These are phyloP conservation scores for Naganishia liquefaciens DNA, from an alignment of 1,284 basidiomycete genomes.

Conservation along the genomic window DNA sequence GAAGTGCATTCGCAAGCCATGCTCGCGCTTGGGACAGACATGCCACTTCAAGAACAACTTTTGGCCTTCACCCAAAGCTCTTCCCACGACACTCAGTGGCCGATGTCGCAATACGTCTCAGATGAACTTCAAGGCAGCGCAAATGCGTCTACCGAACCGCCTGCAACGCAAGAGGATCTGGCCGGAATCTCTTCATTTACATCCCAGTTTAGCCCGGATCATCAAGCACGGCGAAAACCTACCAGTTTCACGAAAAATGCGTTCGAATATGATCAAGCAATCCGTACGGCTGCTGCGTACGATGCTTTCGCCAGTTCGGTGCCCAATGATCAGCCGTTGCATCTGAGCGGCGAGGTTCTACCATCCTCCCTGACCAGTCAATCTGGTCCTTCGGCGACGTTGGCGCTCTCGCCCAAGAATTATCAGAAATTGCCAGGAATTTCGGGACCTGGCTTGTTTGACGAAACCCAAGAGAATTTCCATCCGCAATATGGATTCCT, in stretches of 20 bases:
- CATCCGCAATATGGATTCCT: constrained; percentile 63
- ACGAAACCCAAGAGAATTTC: constrained; percentile 50
- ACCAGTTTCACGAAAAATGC: constrained; percentile 14
- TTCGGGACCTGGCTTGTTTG: constrained; percentile 49
- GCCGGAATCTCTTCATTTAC: constrained; percentile 17
- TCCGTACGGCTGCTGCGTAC: constrained; percentile 36
- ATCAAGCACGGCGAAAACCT: constrained; percentile 3
- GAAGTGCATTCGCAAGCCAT: constrained; percentile 54
- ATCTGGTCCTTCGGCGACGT: constrained; percentile 21
- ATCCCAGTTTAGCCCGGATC: constrained; percentile 19
- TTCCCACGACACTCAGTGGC: constrained; percentile 15
- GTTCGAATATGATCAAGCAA: constrained; percentile 36
- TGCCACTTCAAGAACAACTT: constrained; percentile 33
- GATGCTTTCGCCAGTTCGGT: constrained; percentile 36
- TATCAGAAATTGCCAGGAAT: constrained; percentile 47
- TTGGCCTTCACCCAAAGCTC: constrained; percentile 27
- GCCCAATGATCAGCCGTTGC: constrained; percentile 27
- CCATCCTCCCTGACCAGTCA: constrained; percentile 26
- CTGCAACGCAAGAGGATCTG: constrained; percentile 11
- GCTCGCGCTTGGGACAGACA: constrained; percentile 65
- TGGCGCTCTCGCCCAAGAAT: constrained; percentile 25
- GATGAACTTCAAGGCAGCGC: neutral
- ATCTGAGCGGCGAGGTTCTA: constrained; percentile 23
- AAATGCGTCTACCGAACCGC: neutral
- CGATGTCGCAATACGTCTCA: constrained; percentile 9